Conservation (phyloP, 495 filamentous ascomycete genomes). For the Neurospora sp. region DNA sequence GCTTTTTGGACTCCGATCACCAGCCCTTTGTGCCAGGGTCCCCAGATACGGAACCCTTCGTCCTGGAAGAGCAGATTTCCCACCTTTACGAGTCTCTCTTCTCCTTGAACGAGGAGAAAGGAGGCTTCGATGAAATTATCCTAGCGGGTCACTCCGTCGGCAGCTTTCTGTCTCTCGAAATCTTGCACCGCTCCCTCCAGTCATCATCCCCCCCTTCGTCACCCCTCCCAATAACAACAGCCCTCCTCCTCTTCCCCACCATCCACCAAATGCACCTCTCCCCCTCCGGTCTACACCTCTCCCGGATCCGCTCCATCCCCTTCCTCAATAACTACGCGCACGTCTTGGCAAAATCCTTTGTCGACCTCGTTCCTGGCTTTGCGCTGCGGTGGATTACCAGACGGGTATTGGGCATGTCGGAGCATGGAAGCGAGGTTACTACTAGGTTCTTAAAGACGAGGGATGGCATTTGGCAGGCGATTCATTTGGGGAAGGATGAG, state of each 20-base stretch:
- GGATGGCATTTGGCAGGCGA: constrained; percentile 57
- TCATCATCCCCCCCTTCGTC: constrained; percentile 50
- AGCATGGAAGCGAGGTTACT: constrained; percentile 50
- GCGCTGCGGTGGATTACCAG: constrained; percentile 36
- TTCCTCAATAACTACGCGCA: constrained; percentile 45
- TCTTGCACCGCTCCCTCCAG: constrained; percentile 39
- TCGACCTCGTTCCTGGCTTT: constrained; percentile 36
- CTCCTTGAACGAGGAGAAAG: not conserved
- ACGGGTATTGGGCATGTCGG: constrained; percentile 43
- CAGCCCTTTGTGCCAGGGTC: constrained; percentile 22
- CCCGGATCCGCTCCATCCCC: constrained; percentile 41
- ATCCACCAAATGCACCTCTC: constrained; percentile 64
- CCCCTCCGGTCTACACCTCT: constrained; percentile 49
- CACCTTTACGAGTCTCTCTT: constrained; percentile 29
- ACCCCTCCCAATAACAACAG: constrained; percentile 30
- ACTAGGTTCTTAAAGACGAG: constrained; percentile 50
- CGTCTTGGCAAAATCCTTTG: constrained; percentile 35
- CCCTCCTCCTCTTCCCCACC: constrained; percentile 67
- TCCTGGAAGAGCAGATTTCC: constrained; percentile 55
- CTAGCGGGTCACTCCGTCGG: constrained; percentile 82
- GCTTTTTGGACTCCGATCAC: constrained; percentile 52
- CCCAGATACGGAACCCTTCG: constrained; percentile 24
- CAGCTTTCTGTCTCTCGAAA: constrained; percentile 65
- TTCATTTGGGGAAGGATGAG: constrained; percentile 57
- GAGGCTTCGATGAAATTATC: constrained; percentile 44